These are phyloP conservation scores for Pythium phragmitis DNA, from an alignment of 352 stramenopile genomes.

Conservation along the genomic window DNA sequence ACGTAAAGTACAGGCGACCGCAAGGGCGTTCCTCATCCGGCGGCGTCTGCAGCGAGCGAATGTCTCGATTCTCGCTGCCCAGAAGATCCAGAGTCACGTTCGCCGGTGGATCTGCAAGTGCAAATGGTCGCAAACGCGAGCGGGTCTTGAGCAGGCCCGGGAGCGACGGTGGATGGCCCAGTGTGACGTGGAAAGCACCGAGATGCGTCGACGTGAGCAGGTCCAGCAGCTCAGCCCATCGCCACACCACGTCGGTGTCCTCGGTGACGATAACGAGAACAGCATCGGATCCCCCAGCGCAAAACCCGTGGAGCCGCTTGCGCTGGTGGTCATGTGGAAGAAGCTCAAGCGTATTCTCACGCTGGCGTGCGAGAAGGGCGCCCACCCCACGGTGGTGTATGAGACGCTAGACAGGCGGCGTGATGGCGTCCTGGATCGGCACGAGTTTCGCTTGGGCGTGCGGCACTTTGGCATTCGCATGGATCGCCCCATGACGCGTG, in stretches of 20 bases:
- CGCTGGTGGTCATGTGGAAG: slow-evolving; percentile 47
- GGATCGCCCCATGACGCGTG: slow-evolving; percentile 59
- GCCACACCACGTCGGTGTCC: background rate
- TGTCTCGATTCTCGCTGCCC: slow-evolving; percentile 14
- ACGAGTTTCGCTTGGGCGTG: slow-evolving; percentile 54
- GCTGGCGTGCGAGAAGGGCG: slow-evolving; percentile 29
- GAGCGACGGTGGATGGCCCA: slow-evolving; percentile 35
- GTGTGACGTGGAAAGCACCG: slow-evolving; percentile 35
- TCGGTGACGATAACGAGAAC: background rate
- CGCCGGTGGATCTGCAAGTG: slow-evolving; percentile 30
- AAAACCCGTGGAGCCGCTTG: slow-evolving; percentile 19
- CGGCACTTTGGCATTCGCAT: slow-evolving; percentile 52
- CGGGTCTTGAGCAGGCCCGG: slow-evolving; percentile 14
- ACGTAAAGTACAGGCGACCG: slow-evolving; percentile 30
- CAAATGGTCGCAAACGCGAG: slow-evolving; percentile 26
- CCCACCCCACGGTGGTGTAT: slow-evolving; percentile 31
- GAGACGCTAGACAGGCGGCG: slow-evolving; percentile 44
- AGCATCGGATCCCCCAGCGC: slow-evolving; percentile 11
- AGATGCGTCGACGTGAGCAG: background rate
- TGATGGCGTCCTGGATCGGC: slow-evolving; percentile 60
- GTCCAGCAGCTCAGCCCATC: background rate
- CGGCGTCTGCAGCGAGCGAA: background rate
- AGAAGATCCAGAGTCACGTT: slow-evolving; percentile 33
- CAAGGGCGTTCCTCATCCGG: slow-evolving; percentile 22
- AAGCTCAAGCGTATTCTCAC: slow-evolving; percentile 51